Conservation (phyloP, 1,139 yeast genomes). For the Kurtzmaniella quercitrusa region DNA sequence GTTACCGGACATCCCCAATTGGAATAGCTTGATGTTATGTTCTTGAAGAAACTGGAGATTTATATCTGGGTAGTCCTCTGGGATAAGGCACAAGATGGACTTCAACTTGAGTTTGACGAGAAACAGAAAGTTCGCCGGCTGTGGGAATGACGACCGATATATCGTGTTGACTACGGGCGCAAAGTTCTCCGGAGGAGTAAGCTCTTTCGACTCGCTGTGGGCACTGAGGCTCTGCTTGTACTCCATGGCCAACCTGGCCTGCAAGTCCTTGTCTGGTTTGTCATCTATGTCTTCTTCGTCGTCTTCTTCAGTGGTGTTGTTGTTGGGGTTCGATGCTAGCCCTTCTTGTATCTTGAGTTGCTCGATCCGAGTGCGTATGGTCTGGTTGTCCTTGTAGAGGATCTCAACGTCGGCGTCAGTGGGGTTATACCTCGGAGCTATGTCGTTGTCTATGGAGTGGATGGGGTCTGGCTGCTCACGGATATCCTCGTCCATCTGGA, state of each 20-base stretch:
- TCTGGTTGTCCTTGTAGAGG: constrained; percentile 18
- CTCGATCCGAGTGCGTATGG: constrained; percentile 33
- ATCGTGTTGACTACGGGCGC: constrained; percentile 76
- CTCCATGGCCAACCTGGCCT: constrained; percentile 18
- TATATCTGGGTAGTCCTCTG: constrained; percentile 85
- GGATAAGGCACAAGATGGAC: constrained; percentile 77
- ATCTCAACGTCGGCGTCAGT: constrained; percentile 10
- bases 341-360: constrained; percentile 23
- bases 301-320: constrained; percentile 20
- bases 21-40: constrained; percentile 67
- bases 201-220: constrained; percentile 10
- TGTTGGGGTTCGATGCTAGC: constrained; percentile 9
- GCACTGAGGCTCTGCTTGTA: constrained; percentile 9
- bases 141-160: constrained; percentile 87
- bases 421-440: constrained; percentile 14
- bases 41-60: constrained; percentile 59
- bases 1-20: constrained; percentile 92
- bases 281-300: constrained; percentile 39
- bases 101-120: constrained; percentile 58
- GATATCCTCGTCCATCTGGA: constrained; percentile 46
- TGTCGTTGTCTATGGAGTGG: constrained; percentile 11
- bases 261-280: constrained; percentile 29
- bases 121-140: constrained; percentile 74
- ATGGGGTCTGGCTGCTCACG: not conserved
- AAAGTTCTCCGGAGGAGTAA: constrained; percentile 88